These are phyloP conservation scores for Magnaporthiopsis rhizophila DNA, from an alignment of 2,329 filamentous ascomycete species.

Conservation along the genomic window DNA sequence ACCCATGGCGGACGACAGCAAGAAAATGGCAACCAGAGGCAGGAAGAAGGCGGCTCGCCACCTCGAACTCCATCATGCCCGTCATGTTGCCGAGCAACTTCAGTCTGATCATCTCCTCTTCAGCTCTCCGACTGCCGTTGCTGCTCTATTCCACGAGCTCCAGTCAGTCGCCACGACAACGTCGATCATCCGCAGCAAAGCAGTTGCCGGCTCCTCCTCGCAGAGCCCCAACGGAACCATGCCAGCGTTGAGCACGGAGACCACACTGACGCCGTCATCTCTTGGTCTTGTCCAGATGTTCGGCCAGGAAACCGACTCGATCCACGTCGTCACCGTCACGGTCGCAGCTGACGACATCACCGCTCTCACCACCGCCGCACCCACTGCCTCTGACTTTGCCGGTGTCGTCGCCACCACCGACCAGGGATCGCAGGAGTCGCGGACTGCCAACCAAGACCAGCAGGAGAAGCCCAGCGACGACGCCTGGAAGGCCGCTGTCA, in stretches of 20 bases:
- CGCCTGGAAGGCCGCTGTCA: conserved; percentile 5
- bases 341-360: not conserved
- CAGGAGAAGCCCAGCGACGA: not conserved
- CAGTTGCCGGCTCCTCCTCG: not conserved
- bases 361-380: not conserved
- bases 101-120: not conserved
- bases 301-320: not conserved
- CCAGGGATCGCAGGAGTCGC: not conserved
- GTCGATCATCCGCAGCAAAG: not conserved
- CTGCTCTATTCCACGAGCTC: not conserved
- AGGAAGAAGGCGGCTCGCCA: not conserved
- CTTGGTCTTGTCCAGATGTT: not conserved
- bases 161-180: not conserved
- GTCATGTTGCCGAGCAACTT: not conserved
- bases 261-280: not conserved
- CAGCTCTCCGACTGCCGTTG: not conserved
- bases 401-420: not conserved
- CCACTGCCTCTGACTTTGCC: not conserved
- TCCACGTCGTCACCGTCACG: not conserved
- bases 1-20: not conserved
- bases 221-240: not conserved
- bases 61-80: not conserved
- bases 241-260: not conserved
- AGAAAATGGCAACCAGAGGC: not conserved
- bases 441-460: not conserved